Percentiles rank a stretch among this genome's conserved stretches.
Evolutionary conservation across 2,329 filamentous ascomycete species (phyloP).

Genomic region (Fusarium sp.): DNA sequence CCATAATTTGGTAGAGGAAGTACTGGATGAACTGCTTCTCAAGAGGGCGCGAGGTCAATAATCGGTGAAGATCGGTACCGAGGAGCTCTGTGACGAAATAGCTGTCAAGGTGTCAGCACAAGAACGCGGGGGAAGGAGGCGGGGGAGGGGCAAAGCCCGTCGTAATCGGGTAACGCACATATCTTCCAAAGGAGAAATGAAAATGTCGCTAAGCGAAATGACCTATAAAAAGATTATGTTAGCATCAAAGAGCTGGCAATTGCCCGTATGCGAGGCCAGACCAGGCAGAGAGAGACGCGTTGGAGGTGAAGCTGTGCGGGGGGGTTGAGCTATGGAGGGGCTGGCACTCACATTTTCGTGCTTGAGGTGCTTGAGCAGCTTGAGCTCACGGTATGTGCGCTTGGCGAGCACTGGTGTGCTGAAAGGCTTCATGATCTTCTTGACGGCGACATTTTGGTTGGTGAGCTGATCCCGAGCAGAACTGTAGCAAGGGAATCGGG

Average conservation of each 20-base stretch:
- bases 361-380: constrained; percentile 94
- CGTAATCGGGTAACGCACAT: constrained; percentile 73
- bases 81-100: constrained; percentile 99
- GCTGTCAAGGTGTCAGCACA: constrained; percentile 61
- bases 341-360: constrained; percentile 85
- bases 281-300: background rate
- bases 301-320: background rate
- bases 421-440: constrained; percentile 99
- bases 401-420: constrained; percentile 99
- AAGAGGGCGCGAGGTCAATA: constrained; percentile 93
- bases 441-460: constrained; percentile 95
- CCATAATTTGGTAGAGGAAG: constrained; percentile 98
- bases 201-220: constrained; percentile 98
- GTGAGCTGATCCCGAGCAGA: constrained; percentile 98
- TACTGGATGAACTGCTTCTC: constrained; percentile 99
- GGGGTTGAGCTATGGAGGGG: constrained; percentile 17
- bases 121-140: constrained; percentile 17
- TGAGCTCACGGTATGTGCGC: constrained; percentile 96
- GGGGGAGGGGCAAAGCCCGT: constrained; percentile 19
- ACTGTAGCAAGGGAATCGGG: constrained; percentile 61
- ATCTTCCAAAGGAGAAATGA: constrained; percentile 98
- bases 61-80: constrained; percentile 94
- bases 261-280: background rate
- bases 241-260: constrained; percentile 31
- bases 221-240: constrained; percentile 67